Percentiles rank a stretch among this genome's conserved stretches.
Conservation (phyloP, 352 stramenopile species). For the Proteromonas lacertae region DNA sequence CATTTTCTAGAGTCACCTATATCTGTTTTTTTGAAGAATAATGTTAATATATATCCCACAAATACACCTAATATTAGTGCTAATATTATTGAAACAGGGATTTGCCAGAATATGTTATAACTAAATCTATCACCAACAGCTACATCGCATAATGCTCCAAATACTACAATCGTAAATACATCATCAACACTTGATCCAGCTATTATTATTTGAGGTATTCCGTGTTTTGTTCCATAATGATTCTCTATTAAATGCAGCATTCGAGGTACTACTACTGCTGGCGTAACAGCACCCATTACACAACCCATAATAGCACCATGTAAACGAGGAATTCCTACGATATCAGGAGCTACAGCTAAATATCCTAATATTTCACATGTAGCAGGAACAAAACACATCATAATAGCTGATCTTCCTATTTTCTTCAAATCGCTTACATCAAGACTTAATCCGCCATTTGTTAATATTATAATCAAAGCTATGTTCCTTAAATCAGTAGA, state of each 20-base stretch:
- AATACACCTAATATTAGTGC: neutral
- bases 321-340: neutral
- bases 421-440: conserved; percentile 8
- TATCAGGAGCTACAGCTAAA: neutral
- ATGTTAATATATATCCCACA: neutral
- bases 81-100: neutral
- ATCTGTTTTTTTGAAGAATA: neutral
- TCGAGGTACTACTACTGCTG: conserved; percentile 2
- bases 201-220: conserved; percentile 5
- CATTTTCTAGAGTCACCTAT: neutral
- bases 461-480: conserved; percentile 11
- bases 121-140: neutral
- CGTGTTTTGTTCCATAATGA: neutral
- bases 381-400: conserved; percentile 9
- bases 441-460: conserved; percentile 11
- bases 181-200: conserved; percentile 3
- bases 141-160: conserved; percentile 1
- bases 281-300: conserved; percentile 2
- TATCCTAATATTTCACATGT: conserved; percentile 6
- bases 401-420: conserved; percentile 5
- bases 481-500: conserved; percentile 3
- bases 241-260: conserved; percentile 1
- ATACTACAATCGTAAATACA: conserved; percentile 3
- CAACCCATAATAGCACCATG: neutral
- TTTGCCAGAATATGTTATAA: neutral